Evolutionary conservation across 306 rosid genomes (phyloP), one percentile per base, ranked within the genome.

Genomic region (Spatholobus suberectus): DNA sequence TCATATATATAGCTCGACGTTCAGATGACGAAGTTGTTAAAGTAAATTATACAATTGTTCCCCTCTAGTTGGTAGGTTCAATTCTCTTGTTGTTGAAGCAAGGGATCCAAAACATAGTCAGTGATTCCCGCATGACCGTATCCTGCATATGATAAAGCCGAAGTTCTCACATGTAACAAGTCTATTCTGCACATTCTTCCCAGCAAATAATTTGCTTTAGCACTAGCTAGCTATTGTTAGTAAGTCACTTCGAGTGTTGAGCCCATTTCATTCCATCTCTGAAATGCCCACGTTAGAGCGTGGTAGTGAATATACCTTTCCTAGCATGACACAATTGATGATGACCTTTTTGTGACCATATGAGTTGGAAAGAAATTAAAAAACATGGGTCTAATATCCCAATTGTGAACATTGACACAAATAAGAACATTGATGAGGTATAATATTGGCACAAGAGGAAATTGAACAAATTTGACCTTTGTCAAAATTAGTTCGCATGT

Each of bases 121-220:
- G 69, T 77, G 73, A 78, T 81, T 84, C 80, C 20, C 8, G 29
- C 70, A 76, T 76, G 85, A 86, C 89, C 84, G 58, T 54, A 86
- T 82, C 86, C 43, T 27, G 21, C 27, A 62, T 55, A 71, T 80
- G 59, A 72, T 70, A 79, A 77, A 67, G 77, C 55, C 8, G 10
- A 73, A 67, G 15, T 58, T 29, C 3, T 70, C 85, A 78, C 84
- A 77, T 82, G 81, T 21, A 35, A 51, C 12, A 59, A 21, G 55
- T 73, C 62, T 57, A 23, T 62, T 75, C 44, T 68, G 68, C 23
- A 26, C 84, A 78, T 68, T 79, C 72, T 82, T 75, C 82, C 23
- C 40, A 2, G 18, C 59, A 81, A 49, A 77, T 41, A 1, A 73
- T 77, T 77, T 69, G 78, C 78, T 77, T 70, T 66, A 34, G 21